Evolutionary conservation across 2,329 filamentous ascomycete genomes (phyloP), one percentile per base, ranked within the genome.

Genomic region (Magnaporthiopsis incrustans): DNA sequence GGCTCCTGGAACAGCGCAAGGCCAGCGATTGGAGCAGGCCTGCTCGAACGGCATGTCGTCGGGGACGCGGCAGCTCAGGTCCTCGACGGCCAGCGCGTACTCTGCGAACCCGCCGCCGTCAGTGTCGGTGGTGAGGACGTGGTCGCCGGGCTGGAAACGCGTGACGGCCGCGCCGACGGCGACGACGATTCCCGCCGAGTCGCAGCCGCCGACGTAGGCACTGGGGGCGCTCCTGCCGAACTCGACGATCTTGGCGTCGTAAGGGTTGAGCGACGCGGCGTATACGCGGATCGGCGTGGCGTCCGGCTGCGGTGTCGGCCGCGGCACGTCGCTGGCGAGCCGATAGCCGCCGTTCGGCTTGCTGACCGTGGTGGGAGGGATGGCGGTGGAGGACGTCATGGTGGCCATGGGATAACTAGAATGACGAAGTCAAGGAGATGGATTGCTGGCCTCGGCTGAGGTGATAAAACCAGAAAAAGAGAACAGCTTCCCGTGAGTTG

Each of bases 1-100:
- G 75, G 63, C 27, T 65, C 66, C 63, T 70, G 68, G 65, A 69
- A 75, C 4, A 76, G 67, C 8, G 69, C 72, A 68, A 74, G 67
- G 27, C 69, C 71, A 15, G 69, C 64, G 10, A 33, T 38, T 38
- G 35, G 35, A 35, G 33, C 33, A 15, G 14, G 35, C 35, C 14
- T 18, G 14, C 14, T 38, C 35, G 35, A 38, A 6, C 35, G 15
- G 12, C 35, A 38, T 38, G 35, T 14, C 35, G 14, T 15, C 35
- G 14, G 35, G 35, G 14, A 38, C 35, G 35, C 14, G 35, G 35
- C 12, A 15, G 14, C 12, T 15, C 12, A 38, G 35, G 15, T 38
- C 14, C 35, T 15, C 35, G 14, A 15, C 35, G 35, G 35, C 35
- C 35, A 38, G 15, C 12, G 15, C 35, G 35, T 38, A 38, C 12